phyloP scores from a whole-genome alignment of 768 basidiomycete genomes.

The Wakefieldia striispora region DNA sequence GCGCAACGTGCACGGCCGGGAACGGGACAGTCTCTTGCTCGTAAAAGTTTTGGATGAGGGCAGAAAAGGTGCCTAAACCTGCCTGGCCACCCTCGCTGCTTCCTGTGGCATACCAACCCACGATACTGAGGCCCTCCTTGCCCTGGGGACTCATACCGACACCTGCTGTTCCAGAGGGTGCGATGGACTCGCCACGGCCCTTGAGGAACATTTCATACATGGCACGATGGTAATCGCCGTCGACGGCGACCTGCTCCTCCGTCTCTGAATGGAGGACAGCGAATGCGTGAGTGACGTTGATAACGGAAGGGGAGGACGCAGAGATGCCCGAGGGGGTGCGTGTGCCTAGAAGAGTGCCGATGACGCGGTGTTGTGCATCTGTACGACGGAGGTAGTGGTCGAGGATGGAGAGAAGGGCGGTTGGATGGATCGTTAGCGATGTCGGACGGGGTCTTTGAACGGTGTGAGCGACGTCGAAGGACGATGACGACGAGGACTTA shows the following conservation, averaged over 20 bases:
- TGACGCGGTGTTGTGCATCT: slow-evolving; percentile 81
- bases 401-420: slow-evolving; percentile 91
- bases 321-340: slow-evolving; percentile 48
- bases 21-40: slow-evolving; percentile 86
- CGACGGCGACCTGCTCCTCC: slow-evolving; percentile 90
- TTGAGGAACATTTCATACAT: slow-evolving; percentile 84
- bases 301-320: slow-evolving; percentile 11
- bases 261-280: slow-evolving; percentile 93
- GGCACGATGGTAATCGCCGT: slow-evolving; percentile 92
- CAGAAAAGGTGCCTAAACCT: slow-evolving; percentile 85
- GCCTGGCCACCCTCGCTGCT: slow-evolving; percentile 45
- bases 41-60: slow-evolving; percentile 97
- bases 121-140: slow-evolving; percentile 78
- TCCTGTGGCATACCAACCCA: slow-evolving; percentile 89
- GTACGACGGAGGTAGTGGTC: slow-evolving; percentile 93
- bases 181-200: slow-evolving; percentile 53
- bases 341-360: slow-evolving; percentile 90
- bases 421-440: slow-evolving; percentile 82
- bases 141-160: slow-evolving; percentile 21
- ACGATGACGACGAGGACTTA: slow-evolving; percentile 21
- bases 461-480: not conserved
- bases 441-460: slow-evolving; percentile 61
- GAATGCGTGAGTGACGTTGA: slow-evolving; percentile 84
- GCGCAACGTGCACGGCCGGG: slow-evolving; percentile 86
- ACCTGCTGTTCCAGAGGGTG: slow-evolving; percentile 9